Evolutionary conservation across 2,329 filamentous ascomycete genomes (phyloP).

Genomic region (Ceratocystis harringtonii): DNA sequence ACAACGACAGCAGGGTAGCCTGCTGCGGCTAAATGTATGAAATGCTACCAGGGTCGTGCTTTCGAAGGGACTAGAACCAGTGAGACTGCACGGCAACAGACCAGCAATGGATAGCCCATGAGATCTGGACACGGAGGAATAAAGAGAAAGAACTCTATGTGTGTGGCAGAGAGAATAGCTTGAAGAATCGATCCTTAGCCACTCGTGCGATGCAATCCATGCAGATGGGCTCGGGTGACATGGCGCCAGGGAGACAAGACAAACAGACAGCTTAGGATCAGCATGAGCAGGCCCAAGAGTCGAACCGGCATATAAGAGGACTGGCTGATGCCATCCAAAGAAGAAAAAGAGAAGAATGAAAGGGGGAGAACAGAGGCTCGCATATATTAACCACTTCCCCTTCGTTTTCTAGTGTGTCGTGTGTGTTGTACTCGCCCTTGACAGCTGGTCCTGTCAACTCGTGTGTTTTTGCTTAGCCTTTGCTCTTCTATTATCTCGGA

Average conservation of each 20-base stretch:
- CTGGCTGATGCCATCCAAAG: not conserved
- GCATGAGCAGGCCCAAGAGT: not conserved
- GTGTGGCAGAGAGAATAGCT: not conserved
- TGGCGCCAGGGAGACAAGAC: not conserved
- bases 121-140: not conserved
- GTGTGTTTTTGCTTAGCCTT: not conserved
- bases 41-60: not conserved
- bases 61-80: not conserved
- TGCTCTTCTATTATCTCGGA: not conserved
- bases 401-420: not conserved
- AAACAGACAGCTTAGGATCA: not conserved
- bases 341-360: not conserved
- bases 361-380: too few relatives aligned
- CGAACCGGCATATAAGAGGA: not conserved
- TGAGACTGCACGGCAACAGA: not conserved
- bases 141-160: not conserved
- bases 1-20: too few relatives aligned
- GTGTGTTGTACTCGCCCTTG: not conserved
- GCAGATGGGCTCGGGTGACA: constrained; percentile 2
- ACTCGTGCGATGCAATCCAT: not conserved
- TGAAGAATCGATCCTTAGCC: not conserved
- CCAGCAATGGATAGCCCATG: not conserved
- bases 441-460: not conserved
- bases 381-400: too few relatives aligned
- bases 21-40: too few relatives aligned